Percentiles rank a stretch among this genome's conserved stretches.
These are phyloP conservation scores for Arxiozyma telluris DNA, from an alignment of 1,139 yeast genomes.

Conservation along the genomic window DNA sequence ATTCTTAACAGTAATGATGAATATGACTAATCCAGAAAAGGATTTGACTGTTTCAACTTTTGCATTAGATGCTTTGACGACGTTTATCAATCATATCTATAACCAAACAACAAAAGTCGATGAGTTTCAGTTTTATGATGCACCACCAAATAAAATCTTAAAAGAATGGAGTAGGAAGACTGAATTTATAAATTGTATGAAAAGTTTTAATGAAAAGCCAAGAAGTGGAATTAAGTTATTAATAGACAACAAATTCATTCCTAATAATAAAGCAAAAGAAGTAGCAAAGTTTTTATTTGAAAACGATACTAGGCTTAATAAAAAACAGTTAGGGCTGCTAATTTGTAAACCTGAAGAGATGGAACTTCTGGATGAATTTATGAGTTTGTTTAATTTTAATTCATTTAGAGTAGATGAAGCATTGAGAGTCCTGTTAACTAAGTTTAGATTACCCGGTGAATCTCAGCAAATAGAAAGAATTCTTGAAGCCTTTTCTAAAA, in stretches of 20 bases:
- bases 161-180: conserved; percentile 50
- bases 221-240: conserved; percentile 60
- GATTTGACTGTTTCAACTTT: conserved; percentile 88
- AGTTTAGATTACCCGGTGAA: conserved; percentile 93
- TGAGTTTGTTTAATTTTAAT: conserved; percentile 63
- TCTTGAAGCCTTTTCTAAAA: conserved; percentile 76
- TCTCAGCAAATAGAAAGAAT: conserved; percentile 92
- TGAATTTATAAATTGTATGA: conserved; percentile 66
- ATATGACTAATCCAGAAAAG: conserved; percentile 72
- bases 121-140: conserved; percentile 20
- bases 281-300: conserved; percentile 69
- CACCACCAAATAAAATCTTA: conserved; percentile 20
- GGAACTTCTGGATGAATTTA: conserved; percentile 53
- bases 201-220: conserved; percentile 68
- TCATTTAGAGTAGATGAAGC: conserved; percentile 92
- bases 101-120: conserved; percentile 36
- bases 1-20: conserved; percentile 60
- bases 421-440: conserved; percentile 65
- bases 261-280: conserved; percentile 47
- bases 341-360: conserved; percentile 68
- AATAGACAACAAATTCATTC: conserved; percentile 55
- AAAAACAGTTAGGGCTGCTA: conserved; percentile 77
- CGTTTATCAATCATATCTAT: conserved; percentile 58
- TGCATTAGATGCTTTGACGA: conserved; percentile 80
- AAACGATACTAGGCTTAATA: conserved; percentile 74